Evolutionary conservation across 805 yeast genomes (phyloP).

Genomic region (Kodamaea kaohsiungensis): DNA sequence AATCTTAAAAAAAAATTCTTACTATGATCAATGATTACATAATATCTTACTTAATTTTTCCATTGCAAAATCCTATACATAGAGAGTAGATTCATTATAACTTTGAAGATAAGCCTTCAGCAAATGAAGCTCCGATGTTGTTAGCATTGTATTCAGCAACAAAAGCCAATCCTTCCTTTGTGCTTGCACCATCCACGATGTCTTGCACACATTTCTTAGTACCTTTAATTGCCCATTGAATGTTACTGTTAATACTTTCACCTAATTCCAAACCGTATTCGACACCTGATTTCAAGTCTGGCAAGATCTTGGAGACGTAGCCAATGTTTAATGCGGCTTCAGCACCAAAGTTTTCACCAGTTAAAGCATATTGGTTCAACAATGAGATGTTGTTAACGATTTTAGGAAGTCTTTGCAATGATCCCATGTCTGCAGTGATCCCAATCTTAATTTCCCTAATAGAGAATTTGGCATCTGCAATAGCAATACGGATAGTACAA

Average conservation of each 20-base stretch:
- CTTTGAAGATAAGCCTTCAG: slow-evolving; percentile 1
- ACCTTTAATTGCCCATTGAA: slow-evolving; percentile 64
- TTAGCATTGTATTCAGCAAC: slow-evolving; percentile 56
- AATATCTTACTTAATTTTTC: background rate
- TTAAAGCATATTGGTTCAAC: slow-evolving; percentile 59
- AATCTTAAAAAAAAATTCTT: background rate
- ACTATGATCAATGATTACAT: background rate
- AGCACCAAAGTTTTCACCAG: slow-evolving; percentile 57
- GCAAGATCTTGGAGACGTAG: slow-evolving; percentile 47
- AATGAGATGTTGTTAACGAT: slow-evolving; percentile 56
- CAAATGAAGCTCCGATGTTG: slow-evolving; percentile 17
- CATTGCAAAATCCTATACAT: background rate
- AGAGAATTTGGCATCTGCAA: slow-evolving; percentile 52
- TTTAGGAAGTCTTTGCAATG: slow-evolving; percentile 64
- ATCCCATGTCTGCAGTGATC: slow-evolving; percentile 77
- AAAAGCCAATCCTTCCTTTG: slow-evolving; percentile 49
- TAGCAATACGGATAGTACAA: slow-evolving; percentile 56
- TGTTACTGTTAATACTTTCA: slow-evolving; percentile 42
- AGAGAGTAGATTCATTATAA: background rate
- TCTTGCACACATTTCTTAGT: slow-evolving; percentile 57
- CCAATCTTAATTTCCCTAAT: slow-evolving; percentile 75
- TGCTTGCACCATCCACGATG: slow-evolving; percentile 34
- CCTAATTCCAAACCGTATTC: slow-evolving; percentile 54
- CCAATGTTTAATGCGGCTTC: slow-evolving; percentile 61
- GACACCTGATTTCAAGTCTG: slow-evolving; percentile 50